A percentile compares a stretch with the other conserved stretches of the same genome.
These are phyloP conservation scores for Pachyrhizus erosus DNA, from an alignment of 306 rosid genomes.

Conservation along the genomic window DNA sequence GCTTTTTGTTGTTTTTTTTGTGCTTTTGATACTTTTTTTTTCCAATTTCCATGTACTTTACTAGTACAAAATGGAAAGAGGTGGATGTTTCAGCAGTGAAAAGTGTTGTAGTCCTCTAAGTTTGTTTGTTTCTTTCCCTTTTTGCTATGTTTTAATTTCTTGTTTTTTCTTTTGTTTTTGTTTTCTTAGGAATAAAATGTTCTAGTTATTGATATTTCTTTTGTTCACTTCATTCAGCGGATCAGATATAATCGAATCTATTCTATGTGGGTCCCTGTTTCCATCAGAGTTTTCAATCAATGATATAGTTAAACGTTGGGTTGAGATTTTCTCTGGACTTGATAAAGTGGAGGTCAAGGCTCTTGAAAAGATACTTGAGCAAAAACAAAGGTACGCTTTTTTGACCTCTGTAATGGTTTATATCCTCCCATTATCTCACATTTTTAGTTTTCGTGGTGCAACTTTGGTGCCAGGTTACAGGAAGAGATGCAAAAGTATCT, in stretches of 20 bases:
- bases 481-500: slow-evolving; percentile 97
- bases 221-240: slow-evolving; percentile 60
- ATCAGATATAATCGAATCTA: slow-evolving; percentile 83
- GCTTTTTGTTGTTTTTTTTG: neutral
- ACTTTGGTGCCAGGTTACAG: slow-evolving; percentile 81
- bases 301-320: slow-evolving; percentile 82
- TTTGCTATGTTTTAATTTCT: slow-evolving; percentile 2
- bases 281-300: slow-evolving; percentile 73
- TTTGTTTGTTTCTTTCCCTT: slow-evolving; percentile 23
- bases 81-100: slow-evolving; percentile 16
- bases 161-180: slow-evolving; percentile 33
- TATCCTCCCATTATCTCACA: slow-evolving; percentile 37
- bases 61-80: neutral
- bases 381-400: slow-evolving; percentile 81
- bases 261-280: slow-evolving; percentile 81
- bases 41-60: slow-evolving; percentile 11
- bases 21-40: slow-evolving; percentile 15
- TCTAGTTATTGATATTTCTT: slow-evolving; percentile 35
- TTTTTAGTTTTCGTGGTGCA: slow-evolving; percentile 55
- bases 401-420: slow-evolving; percentile 44
- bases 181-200: slow-evolving; percentile 10
- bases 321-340: slow-evolving; percentile 73
- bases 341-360: slow-evolving; percentile 92
- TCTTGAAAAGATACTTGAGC: slow-evolving; percentile 92
- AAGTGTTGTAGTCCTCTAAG: neutral